A percentile compares a stretch with the other conserved stretches of the same genome.
phyloP scores from a whole-genome alignment of 768 basidiomycete species.

The Amyloporia xantha region DNA sequence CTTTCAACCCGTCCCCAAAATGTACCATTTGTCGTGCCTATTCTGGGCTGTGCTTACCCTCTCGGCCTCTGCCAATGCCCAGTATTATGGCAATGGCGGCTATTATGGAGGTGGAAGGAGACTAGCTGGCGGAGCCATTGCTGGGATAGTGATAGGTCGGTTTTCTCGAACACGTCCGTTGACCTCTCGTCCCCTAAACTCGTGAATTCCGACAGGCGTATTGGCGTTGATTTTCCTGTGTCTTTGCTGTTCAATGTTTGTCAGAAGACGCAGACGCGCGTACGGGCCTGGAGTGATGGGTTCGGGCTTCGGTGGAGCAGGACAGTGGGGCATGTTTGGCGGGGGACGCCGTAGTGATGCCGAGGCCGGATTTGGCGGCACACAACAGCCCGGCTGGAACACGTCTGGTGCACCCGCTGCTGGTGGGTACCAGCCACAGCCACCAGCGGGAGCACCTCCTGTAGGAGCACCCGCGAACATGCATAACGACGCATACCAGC shows the following conservation, averaged over 20 bases:
- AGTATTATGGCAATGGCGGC: no score
- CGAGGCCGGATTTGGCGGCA: background rate
- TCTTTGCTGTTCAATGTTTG: constrained; percentile 2
- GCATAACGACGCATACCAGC: background rate
- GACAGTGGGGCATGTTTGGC: background rate
- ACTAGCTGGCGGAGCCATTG: constrained; percentile 12
- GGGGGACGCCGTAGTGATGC: background rate
- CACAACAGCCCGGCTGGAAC: constrained; percentile 1
- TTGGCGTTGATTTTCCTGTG: constrained; percentile 3
- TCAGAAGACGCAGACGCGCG: constrained; percentile 10
- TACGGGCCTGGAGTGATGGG: background rate
- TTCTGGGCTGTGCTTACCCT: no score
- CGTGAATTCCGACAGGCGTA: constrained; percentile 1
- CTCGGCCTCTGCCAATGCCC: no score
- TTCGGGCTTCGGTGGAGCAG: background rate
- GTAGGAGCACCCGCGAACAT: background rate
- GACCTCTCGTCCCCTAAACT: background rate
- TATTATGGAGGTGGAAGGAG: constrained; percentile 1
- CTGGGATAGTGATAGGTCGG: constrained; percentile 15
- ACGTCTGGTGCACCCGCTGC: background rate
- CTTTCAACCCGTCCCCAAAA: no score
- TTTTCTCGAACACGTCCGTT: background rate
- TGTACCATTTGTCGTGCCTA: no score
- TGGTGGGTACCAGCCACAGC: background rate
- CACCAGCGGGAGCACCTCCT: background rate